A percentile compares a stretch with the other conserved stretches of the same genome.
phyloP scores from a whole-genome alignment of 495 filamentous ascomycete genomes.

The Astrothelium subdiscretum region DNA sequence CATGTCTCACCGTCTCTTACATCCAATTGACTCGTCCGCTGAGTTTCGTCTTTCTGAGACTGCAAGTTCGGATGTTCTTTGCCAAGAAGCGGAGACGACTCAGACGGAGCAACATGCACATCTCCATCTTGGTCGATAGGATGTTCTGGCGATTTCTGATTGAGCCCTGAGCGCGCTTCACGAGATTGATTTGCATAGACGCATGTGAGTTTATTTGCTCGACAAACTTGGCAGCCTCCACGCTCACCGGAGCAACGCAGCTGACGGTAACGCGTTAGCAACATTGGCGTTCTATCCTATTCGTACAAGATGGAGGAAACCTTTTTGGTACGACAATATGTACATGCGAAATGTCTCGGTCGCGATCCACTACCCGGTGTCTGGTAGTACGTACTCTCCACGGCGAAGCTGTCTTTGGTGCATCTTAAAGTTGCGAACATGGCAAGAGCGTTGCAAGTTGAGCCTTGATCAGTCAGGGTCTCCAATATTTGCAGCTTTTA shows the following conservation, averaged over 20 bases:
- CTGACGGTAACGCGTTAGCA: neutral
- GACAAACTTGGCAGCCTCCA: neutral
- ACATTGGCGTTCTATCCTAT: neutral
- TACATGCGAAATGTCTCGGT: neutral
- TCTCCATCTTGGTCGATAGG: neutral
- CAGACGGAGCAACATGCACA: too few species aligned
- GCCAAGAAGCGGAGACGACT: too few species aligned
- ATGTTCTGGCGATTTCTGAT: neutral
- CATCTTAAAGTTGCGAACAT: neutral
- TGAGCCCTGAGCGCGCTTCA: neutral
- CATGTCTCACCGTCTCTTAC: too few species aligned
- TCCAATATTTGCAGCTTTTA: neutral
- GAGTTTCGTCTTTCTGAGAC: too few species aligned
- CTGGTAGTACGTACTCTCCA: neutral
- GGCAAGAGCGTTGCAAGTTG: neutral
- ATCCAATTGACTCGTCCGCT: too few species aligned
- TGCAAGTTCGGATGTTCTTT: too few species aligned
- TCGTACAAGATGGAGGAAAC: neutral
- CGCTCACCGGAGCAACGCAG: neutral
- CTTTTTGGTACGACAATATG: neutral
- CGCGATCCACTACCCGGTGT: neutral
- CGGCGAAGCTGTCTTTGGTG: neutral
- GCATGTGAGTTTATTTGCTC: neutral
- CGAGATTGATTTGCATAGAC: neutral
- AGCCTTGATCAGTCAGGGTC: neutral